Evolutionary conservation across 1,284 basidiomycete species (phyloP), one percentile per base, ranked within the genome.

Genomic region (Psilocybe mexicana): DNA sequence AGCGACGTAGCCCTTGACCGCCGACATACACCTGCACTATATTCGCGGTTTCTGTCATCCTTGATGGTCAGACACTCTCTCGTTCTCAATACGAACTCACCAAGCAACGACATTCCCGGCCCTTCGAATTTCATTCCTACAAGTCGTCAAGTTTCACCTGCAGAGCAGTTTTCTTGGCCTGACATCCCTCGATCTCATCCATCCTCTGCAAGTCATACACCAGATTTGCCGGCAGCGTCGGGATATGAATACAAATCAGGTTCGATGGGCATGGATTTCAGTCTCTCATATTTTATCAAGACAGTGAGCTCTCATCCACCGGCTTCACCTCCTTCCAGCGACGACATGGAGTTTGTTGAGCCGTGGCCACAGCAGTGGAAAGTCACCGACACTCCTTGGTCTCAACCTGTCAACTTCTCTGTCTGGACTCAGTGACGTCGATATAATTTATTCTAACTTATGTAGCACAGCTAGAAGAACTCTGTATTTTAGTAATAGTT

Each of bases 11-110:
- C 79, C 14, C 65, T 83, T 52, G 80, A 83, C 61, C 76, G 72
- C 7, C 72, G 75, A 57, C 81, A 83, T 62, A 78, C 80, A 4
- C 81, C 81, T 23, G 77, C 78, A 38, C 68, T 83, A 14, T 82
- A 84, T 63, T 77, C 81, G 38, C 77, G 78, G 2, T 85, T 85
- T 64, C 69, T 85, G 11, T 72, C 74, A 4, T 76, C 74, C 1
- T 68, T 84, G n/a, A 71, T 85, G 52, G 69, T 65, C 1, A 79
- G 76, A 61, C 74, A 79, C 63, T 68, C 68, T 45, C 65, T 67
- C 44, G 63, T 61, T 8, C 47, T 62, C 35, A 45, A 58, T 61
- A 52, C 52, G 58, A 58, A 43, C 28, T 54, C 54, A 48, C 58
- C 24, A 47, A 54, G 45, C 25, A 50, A 38, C 25, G 53, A 54